These are phyloP conservation scores for Sherardia arvensis DNA, from an alignment of 257 asterid species.

Conservation along the genomic window DNA sequence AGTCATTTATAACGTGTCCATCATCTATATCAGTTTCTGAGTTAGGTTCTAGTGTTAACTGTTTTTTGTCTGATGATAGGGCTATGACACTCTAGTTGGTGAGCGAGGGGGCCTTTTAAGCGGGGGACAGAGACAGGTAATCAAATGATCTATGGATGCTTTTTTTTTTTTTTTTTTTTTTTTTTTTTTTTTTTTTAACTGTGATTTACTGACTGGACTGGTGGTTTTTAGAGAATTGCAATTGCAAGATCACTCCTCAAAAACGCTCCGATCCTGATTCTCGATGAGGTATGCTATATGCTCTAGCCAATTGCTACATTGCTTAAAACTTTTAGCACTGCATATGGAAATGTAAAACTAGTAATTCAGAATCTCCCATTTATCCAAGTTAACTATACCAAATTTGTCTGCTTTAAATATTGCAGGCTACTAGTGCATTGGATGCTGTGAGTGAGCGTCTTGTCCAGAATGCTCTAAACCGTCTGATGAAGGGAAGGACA, in stretches of 20 bases:
- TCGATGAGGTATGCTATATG: slow-evolving; percentile 63
- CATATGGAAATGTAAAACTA: not conserved
- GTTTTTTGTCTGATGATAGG: slow-evolving; percentile 34
- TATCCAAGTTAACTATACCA: not conserved
- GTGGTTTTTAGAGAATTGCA: slow-evolving; percentile 70
- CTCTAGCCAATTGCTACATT: slow-evolving; percentile 3
- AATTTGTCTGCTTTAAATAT: slow-evolving; percentile 3
- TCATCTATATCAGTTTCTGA: slow-evolving; percentile 8
- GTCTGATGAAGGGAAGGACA: slow-evolving; percentile 90
- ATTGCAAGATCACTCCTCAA: slow-evolving; percentile 97
- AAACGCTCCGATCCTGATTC: slow-evolving; percentile 87
- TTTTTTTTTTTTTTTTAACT: not conserved
- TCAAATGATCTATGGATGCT: not conserved
- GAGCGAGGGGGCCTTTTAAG: slow-evolving; percentile 97
- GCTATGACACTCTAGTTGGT: slow-evolving; percentile 90
- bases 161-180: not conserved
- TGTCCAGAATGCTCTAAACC: slow-evolving; percentile 85
- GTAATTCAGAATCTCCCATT: not conserved
- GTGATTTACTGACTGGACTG: slow-evolving; percentile 15
- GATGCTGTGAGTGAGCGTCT: slow-evolving; percentile 86
- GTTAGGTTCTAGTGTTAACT: slow-evolving; percentile 11
- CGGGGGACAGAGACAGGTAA: slow-evolving; percentile 98
- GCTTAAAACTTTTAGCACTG: not conserved
- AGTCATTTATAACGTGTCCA: slow-evolving; percentile 9
- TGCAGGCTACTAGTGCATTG: slow-evolving; percentile 93